Base-by-base conservation (phyloP, 495 filamentous ascomycete genomes). In the Bathelium albidoporum region DNA sequence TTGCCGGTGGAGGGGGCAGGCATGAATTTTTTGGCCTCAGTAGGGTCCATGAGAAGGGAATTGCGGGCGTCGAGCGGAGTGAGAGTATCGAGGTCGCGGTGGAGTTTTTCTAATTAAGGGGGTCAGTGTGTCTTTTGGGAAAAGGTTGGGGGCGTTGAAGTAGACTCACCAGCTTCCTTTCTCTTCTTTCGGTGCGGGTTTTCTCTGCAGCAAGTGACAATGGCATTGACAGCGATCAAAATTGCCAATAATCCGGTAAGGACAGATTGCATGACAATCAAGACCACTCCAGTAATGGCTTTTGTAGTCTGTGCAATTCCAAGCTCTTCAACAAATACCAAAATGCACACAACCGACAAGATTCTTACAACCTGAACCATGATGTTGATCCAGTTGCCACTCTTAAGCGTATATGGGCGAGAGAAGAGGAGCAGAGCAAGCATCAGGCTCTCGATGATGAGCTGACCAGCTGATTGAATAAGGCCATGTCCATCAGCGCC, bases 331-430 rank as follows among this genome's bases (percentile, higher is more conserved):
- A 97, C 93, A 70, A 97, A 98, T 32, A 97, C 80, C 68, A 98
- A 73, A 68, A 97, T 90, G 74, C 93, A 96, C 41, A 83, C 82
- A 32, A 95, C 87, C 1, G 93, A 96, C 45, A 96, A 77, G 7
- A 95, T 90, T n/a, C 94, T 86, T n/a, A 96, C 92, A 53, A 91
- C 81, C 72, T 95, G 90, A 70, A 98, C 96, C 68, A 86, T 80
- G 68, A 94, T 90, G 77, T 97, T 96, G 83, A 98, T 89, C 73
- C 94, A 85, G 75, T 93, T 93, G 61, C 89, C 86, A 9, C 89
- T 87, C 71, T 86, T 89, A 59, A 87, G 83, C 68, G 90, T 89
- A 69, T 89, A 98, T 10, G 94, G 94, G 28, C 90, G 84, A 64
- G 83, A 84, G 89, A 90, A 96, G 41, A 94, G 66, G 28, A 98